A percentile compares a stretch with the other conserved stretches of the same genome.
phyloP scores from a whole-genome alignment of 768 basidiomycete species.

The Termitomyces titanicus region DNA sequence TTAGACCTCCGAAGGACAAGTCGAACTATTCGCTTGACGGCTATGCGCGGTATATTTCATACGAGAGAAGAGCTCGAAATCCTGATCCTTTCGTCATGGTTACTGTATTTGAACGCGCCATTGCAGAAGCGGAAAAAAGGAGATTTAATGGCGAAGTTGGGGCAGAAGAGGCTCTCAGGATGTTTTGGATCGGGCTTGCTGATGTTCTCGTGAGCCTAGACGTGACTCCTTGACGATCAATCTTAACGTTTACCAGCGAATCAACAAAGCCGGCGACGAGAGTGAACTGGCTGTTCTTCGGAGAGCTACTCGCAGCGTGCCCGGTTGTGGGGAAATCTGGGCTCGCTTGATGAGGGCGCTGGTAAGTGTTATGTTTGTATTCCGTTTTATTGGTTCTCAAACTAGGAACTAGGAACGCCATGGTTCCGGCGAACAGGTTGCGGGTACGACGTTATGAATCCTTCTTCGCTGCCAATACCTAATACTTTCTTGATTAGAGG shows the following conservation, averaged over 20 bases:
- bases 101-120: constrained; percentile 69
- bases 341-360: constrained; percentile 71
- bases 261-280: constrained; percentile 38
- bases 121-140: constrained; percentile 64
- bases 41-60: constrained; percentile 59
- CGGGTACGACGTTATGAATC: background rate
- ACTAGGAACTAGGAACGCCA: constrained; percentile 37
- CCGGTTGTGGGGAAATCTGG: constrained; percentile 76
- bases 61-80: constrained; percentile 57
- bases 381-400: background rate
- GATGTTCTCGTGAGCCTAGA: constrained; percentile 57
- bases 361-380: constrained; percentile 34
- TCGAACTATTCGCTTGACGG: constrained; percentile 48
- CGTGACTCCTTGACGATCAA: background rate
- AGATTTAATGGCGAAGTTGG: constrained; percentile 50
- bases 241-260: constrained; percentile 33
- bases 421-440: constrained; percentile 19
- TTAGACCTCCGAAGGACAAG: constrained; percentile 24
- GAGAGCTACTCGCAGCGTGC: constrained; percentile 69
- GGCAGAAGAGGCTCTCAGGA: constrained; percentile 54
- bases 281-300: constrained; percentile 39
- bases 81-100: constrained; percentile 56
- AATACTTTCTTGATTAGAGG: constrained; percentile 33
- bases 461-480: background rate
- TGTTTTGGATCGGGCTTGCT: constrained; percentile 74